A percentile compares a stretch with the other conserved stretches of the same genome.
phyloP scores from a whole-genome alignment of 768 basidiomycete genomes.

The Termitomyces titanicus region DNA sequence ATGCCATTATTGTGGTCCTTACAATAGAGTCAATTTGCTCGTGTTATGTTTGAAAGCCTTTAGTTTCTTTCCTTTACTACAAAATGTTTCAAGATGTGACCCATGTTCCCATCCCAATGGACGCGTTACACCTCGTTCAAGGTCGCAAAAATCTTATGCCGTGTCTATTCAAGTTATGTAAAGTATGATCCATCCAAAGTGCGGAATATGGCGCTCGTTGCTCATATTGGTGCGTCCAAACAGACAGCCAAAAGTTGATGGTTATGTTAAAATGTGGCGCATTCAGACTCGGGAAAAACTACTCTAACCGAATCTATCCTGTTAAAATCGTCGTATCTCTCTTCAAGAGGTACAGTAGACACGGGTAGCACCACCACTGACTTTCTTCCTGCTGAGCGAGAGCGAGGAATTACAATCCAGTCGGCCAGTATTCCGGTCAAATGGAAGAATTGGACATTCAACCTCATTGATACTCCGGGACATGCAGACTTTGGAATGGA shows the following conservation, averaged over 20 bases:
- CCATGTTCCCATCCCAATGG: conserved; percentile 20
- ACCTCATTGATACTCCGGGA: conserved; percentile 87
- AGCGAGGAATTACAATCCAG: conserved; percentile 89
- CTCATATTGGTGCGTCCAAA: conserved; percentile 75
- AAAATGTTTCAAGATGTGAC: background rate
- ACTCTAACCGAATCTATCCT: conserved; percentile 87
- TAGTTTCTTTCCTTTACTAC: background rate
- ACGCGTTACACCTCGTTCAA: conserved; percentile 7
- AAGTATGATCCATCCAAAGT: conserved; percentile 39
- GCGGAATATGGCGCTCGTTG: conserved; percentile 85
- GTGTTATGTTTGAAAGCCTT: conserved; percentile 21
- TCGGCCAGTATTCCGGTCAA: conserved; percentile 87
- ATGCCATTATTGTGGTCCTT: conserved; percentile 12
- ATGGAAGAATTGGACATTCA: conserved; percentile 84
- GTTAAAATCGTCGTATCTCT: conserved; percentile 68
- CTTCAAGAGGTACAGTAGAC: conserved; percentile 78
- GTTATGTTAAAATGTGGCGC: background rate
- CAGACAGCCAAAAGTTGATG: background rate
- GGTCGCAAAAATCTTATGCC: conserved; percentile 8
- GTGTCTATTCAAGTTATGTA: conserved; percentile 26
- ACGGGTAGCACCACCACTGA: conserved; percentile 90
- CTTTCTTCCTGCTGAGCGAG: conserved; percentile 85
- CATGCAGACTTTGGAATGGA: conserved; percentile 98
- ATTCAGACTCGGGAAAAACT: conserved; percentile 82
- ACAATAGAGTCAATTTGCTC: conserved; percentile 23